Evolutionary conservation across 768 basidiomycete genomes (phyloP).

Genomic region (Gautieria morchelliformis): DNA sequence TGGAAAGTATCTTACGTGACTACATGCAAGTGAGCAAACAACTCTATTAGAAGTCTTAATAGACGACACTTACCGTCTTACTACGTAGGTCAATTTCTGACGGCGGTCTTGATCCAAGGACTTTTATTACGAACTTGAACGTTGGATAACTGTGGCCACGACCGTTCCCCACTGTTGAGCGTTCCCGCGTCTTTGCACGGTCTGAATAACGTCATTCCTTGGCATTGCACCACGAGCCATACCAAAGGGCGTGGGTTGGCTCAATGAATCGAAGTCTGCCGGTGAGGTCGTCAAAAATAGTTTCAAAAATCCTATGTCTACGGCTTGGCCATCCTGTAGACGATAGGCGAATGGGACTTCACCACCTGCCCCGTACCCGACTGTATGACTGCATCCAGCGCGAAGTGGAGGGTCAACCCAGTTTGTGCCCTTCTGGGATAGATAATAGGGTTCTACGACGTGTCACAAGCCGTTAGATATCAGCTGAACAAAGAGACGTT

Average conservation of each 20-base stretch:
- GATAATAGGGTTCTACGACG: neutral
- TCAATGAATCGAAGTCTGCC: slow-evolving; percentile 25
- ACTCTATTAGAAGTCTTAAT: no score
- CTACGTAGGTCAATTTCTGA: no score
- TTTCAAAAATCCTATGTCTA: slow-evolving; percentile 36
- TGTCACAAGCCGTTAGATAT: neutral
- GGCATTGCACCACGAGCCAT: neutral
- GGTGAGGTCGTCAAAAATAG: slow-evolving; percentile 30
- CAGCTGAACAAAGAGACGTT: neutral
- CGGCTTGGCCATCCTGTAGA: slow-evolving; percentile 20
- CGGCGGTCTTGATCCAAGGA: no score
- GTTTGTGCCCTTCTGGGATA: neutral
- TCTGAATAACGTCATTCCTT: neutral
- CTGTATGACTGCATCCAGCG: slow-evolving; percentile 13
- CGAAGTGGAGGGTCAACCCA: slow-evolving; percentile 6
- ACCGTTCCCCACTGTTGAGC: neutral
- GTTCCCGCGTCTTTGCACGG: neutral
- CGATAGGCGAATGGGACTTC: slow-evolving; percentile 23
- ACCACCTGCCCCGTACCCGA: slow-evolving; percentile 34
- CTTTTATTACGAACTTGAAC: neutral
- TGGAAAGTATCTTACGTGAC: no score
- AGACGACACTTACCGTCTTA: no score
- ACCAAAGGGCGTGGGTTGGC: slow-evolving; percentile 25
- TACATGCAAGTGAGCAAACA: no score
- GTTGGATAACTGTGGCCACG: neutral